These are phyloP conservation scores for Phytophthora syringae DNA, from an alignment of 352 stramenopile genomes.

Conservation along the genomic window DNA sequence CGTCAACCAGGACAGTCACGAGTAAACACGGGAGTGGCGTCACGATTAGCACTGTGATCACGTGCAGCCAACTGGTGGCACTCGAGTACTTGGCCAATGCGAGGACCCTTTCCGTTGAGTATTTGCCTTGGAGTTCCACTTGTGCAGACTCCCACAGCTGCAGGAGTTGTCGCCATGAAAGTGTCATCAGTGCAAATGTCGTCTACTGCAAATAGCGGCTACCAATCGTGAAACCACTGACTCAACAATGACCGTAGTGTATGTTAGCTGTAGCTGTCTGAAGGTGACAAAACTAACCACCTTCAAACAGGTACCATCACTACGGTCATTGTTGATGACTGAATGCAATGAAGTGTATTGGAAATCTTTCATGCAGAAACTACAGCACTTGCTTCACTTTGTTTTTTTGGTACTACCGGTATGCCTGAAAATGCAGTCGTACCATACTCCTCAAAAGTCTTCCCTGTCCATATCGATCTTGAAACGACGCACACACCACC, in stretches of 20 bases:
- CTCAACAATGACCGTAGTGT: no score
- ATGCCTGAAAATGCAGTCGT: no score
- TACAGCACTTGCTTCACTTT: not conserved
- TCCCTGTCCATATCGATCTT: no score
- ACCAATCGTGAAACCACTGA: not conserved
- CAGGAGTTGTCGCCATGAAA: not conserved
- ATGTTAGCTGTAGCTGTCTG: no score
- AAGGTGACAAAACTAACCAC: no score
- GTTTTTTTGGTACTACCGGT: no score
- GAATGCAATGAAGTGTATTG: not conserved
- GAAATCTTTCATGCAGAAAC: not conserved
- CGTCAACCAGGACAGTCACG: slow-evolving; percentile 11
- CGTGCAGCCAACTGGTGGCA: no score
- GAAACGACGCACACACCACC: no score
- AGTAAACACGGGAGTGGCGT: slow-evolving; percentile 22
- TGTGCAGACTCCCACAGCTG: not conserved
- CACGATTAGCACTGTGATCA: slow-evolving; percentile 3
- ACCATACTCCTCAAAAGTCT: no score
- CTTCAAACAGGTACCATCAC: not conserved
- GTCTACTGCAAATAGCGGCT: not conserved
- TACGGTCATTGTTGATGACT: not conserved
- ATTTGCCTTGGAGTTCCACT: not conserved
- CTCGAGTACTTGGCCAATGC: slow-evolving; percentile 8
- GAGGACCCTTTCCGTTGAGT: slow-evolving; percentile 1
- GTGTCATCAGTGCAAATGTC: not conserved